Percentiles rank a stretch among this genome's conserved stretches.
These are phyloP conservation scores for Lactifluus volemus DNA, from an alignment of 768 basidiomycete genomes.

Conservation along the genomic window DNA sequence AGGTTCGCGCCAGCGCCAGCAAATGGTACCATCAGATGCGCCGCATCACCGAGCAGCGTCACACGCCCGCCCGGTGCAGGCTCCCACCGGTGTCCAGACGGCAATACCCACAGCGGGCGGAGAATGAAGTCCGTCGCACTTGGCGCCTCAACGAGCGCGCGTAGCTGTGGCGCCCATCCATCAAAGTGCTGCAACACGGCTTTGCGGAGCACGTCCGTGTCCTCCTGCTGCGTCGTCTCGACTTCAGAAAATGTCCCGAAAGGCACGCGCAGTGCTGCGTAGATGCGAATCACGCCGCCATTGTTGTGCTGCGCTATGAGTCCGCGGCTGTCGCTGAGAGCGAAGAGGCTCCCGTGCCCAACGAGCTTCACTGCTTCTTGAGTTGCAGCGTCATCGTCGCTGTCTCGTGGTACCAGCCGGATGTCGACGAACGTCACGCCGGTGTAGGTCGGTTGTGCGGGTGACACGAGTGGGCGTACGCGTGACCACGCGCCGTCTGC, in stretches of 20 bases:
- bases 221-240: background rate
- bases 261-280: constrained; percentile 1
- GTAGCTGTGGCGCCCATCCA: constrained; percentile 2
- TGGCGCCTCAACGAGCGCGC: constrained; percentile 13
- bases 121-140: constrained; percentile 7
- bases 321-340: constrained; percentile 21
- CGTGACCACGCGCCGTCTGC: constrained; percentile 37
- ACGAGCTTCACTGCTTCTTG: constrained; percentile 16
- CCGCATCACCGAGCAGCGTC: constrained; percentile 30
- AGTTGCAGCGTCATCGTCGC: background rate
- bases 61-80: constrained; percentile 12
- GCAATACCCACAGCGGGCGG: constrained; percentile 18
- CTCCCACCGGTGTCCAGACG: constrained; percentile 14
- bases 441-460: constrained; percentile 27
- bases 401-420: constrained; percentile 22
- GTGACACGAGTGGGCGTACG: constrained; percentile 28
- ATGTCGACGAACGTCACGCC: constrained; percentile 22
- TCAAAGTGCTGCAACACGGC: background rate
- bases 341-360: constrained; percentile 26
- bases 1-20: constrained; percentile 29
- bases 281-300: constrained; percentile 19
- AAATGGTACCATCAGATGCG: constrained; percentile 32
- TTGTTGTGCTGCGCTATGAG: constrained; percentile 30
- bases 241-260: background rate
- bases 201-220: background rate